Conservation (phyloP, 164 flowering plant genomes). For the Magnolia sinica region DNA sequence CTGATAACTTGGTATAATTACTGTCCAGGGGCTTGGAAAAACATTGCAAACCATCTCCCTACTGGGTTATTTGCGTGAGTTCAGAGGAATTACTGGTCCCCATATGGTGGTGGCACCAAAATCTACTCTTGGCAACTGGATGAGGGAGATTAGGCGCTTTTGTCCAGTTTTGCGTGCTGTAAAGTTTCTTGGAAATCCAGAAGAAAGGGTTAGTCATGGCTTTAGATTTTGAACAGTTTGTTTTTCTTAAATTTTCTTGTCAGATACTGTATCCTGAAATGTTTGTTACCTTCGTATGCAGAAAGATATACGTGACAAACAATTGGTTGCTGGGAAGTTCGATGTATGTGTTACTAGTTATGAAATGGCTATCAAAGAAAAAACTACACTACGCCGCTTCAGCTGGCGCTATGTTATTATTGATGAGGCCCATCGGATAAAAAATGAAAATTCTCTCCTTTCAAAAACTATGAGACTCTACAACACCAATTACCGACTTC, state of each 20-base stretch:
- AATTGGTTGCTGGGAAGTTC: slow-evolving; percentile 91
- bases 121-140: slow-evolving; percentile 99
- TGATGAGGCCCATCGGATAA: slow-evolving; percentile 99
- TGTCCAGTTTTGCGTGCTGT: slow-evolving; percentile 91
- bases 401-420: slow-evolving; percentile 99
- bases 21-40: slow-evolving; percentile 89
- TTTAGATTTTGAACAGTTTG: slow-evolving; percentile 8
- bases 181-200: slow-evolving; percentile 97
- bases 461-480: slow-evolving; percentile 96
- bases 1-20: slow-evolving; percentile 5
- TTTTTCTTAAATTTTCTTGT: neutral
- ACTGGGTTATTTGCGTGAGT: slow-evolving; percentile 91
- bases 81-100: slow-evolving; percentile 94
- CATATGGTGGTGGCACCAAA: slow-evolving; percentile 99
- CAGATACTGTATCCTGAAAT: neutral
- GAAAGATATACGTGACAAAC: slow-evolving; percentile 80
- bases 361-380: slow-evolving; percentile 99
- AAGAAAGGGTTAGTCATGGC: slow-evolving; percentile 67
- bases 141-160: slow-evolving; percentile 93
- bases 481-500: slow-evolving; percentile 87
- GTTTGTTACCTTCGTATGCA: slow-evolving; percentile 33
- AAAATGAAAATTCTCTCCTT: slow-evolving; percentile 98
- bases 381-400: slow-evolving; percentile 76
- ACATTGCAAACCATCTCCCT: slow-evolving; percentile 95
- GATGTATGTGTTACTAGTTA: slow-evolving; percentile 99